phyloP scores from a whole-genome alignment of 805 yeast genomes.

The Gaillardinia entomophila region DNA sequence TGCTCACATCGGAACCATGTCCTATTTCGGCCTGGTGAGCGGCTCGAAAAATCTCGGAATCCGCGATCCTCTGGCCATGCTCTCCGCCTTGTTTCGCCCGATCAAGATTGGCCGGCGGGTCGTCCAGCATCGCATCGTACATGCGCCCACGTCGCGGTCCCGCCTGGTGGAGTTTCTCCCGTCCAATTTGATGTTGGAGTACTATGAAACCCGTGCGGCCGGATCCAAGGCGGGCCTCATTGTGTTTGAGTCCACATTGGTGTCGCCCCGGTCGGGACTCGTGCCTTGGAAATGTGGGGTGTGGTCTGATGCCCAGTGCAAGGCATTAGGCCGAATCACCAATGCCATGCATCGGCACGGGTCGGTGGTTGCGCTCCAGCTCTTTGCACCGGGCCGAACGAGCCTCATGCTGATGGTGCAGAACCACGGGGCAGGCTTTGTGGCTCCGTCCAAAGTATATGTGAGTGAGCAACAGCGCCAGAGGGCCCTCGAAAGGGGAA shows the following conservation, averaged over 20 bases:
- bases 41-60: too few species aligned
- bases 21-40: too few species aligned
- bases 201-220: conserved; percentile 9
- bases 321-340: conserved; percentile 1
- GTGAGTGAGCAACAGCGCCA: not conserved
- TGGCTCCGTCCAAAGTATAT: not conserved
- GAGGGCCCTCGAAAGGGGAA: not conserved
- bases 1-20: too few species aligned
- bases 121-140: conserved; percentile 15
- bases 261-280: conserved; percentile 5
- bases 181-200: conserved; percentile 20
- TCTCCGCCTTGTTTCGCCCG: conserved; percentile 19
- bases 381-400: conserved; percentile 1
- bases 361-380: not conserved
- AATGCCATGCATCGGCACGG: conserved; percentile 1
- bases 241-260: conserved; percentile 3
- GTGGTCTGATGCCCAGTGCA: conserved; percentile 5
- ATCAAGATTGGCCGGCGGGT: conserved; percentile 25
- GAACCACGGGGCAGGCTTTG: not conserved
- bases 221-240: not conserved
- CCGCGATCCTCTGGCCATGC: too few species aligned
- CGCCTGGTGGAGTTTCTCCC: conserved; percentile 21
- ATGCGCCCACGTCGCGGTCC: conserved; percentile 23
- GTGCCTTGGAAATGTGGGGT: conserved; percentile 7
- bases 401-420: not conserved